phyloP scores from a whole-genome alignment of 2,329 filamentous ascomycete genomes.

The Neobulgaria alba region DNA sequence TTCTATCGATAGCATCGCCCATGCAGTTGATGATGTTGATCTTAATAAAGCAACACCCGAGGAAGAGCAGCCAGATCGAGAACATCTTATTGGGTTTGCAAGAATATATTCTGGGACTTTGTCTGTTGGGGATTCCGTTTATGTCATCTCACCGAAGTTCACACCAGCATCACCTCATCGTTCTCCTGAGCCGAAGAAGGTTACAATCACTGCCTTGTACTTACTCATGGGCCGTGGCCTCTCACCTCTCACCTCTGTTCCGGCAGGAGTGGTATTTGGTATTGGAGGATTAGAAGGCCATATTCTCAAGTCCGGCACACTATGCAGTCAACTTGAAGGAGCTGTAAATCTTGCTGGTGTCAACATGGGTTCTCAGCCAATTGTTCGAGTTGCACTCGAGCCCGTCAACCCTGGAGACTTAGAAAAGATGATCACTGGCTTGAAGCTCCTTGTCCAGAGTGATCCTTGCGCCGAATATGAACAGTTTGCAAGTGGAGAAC shows the following conservation, averaged over 20 bases:
- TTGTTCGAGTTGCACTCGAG: conserved; percentile 93
- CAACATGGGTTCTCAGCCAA: conserved; percentile 71
- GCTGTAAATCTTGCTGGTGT: conserved; percentile 87
- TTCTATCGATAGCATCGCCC: conserved; percentile 39
- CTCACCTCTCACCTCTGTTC: conserved; percentile 74
- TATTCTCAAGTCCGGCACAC: conserved; percentile 89
- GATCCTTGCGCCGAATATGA: conserved; percentile 96
- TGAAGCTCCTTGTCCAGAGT: conserved; percentile 82
- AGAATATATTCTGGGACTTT: conserved; percentile 87
- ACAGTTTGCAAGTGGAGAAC: conserved; percentile 84
- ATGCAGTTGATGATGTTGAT: conserved; percentile 50
- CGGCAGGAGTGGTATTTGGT: conserved; percentile 90
- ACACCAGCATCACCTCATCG: conserved; percentile 69
- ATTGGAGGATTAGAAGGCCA: conserved; percentile 87
- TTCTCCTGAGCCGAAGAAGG: conserved; percentile 66
- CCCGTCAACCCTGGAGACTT: conserved; percentile 83
- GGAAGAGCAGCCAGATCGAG: conserved; percentile 59
- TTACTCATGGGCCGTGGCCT: conserved; percentile 91
- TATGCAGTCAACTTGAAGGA: conserved; percentile 81
- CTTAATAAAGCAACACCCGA: conserved; percentile 42
- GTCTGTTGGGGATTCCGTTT: conserved; percentile 81
- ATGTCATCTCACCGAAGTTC: conserved; percentile 89
- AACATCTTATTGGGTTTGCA: conserved; percentile 91
- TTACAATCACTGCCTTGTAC: conserved; percentile 81
- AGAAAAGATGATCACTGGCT: conserved; percentile 86